Conservation (phyloP, 2,329 filamentous ascomycete species). For the Teratosphaeria epicoccoides region DNA sequence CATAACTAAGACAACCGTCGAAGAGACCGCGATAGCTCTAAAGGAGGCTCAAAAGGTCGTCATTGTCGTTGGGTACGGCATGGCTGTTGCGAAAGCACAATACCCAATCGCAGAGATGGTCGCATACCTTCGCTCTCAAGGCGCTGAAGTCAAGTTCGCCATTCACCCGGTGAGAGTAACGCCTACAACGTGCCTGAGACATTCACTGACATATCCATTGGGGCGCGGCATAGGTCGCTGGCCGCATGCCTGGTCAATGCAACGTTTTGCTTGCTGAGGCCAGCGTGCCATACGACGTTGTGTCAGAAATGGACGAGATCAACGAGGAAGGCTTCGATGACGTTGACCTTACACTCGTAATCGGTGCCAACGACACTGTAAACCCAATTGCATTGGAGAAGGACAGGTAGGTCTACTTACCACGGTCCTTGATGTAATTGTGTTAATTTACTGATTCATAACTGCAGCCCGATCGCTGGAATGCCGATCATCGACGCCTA, state of each 20-base stretch:
- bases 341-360: slow-evolving; percentile 77
- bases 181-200: slow-evolving; percentile 55
- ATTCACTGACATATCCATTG: slow-evolving; percentile 65
- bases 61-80: slow-evolving; percentile 83
- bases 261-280: slow-evolving; percentile 85
- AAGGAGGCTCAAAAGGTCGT: slow-evolving; percentile 73
- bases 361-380: slow-evolving; percentile 86
- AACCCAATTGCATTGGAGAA: slow-evolving; percentile 82
- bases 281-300: slow-evolving; percentile 80
- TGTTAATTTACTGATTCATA: slow-evolving; percentile 5
- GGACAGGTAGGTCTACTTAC: slow-evolving; percentile 32
- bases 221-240: slow-evolving; percentile 54
- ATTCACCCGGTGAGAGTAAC: slow-evolving; percentile 36
- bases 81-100: slow-evolving; percentile 89
- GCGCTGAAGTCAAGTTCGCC: slow-evolving; percentile 74
- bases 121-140: slow-evolving; percentile 58
- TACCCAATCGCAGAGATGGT: slow-evolving; percentile 83
- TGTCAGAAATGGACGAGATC: slow-evolving; percentile 92
- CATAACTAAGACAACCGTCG: slow-evolving; percentile 66
- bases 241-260: slow-evolving; percentile 87
- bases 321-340: slow-evolving; percentile 75
- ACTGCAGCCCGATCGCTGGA: slow-evolving; percentile 62
- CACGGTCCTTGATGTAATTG: no score
- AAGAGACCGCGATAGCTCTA: slow-evolving; percentile 69
- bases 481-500: slow-evolving; percentile 90